Conservation (phyloP, 2,329 filamentous ascomycete species). For the Aspergillus quadricinctus region DNA sequence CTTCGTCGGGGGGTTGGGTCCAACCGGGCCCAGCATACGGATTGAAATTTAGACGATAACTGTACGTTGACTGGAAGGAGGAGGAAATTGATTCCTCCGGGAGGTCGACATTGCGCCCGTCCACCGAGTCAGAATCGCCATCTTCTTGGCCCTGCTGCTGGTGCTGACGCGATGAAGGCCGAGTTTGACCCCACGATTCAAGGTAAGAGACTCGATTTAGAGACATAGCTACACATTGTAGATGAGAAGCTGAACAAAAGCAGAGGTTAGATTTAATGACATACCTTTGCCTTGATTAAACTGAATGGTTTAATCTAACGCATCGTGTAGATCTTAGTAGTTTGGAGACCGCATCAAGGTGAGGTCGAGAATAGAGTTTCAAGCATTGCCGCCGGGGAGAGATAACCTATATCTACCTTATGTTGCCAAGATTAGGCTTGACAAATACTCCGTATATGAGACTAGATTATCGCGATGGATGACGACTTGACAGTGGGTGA, state of each 20-base stretch:
- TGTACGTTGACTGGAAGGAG: conserved; percentile 33
- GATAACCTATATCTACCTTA: neutral
- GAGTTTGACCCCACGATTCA: conserved; percentile 41
- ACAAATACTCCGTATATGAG: neutral
- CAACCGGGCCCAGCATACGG: conserved; percentile 38
- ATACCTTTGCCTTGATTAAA: neutral
- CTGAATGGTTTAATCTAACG: neutral
- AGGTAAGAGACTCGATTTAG: conserved; percentile 40
- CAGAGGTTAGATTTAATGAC: neutral
- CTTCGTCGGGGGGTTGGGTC: conserved; percentile 28
- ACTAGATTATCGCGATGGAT: neutral
- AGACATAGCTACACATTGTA: conserved; percentile 31
- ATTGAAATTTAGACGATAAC: conserved; percentile 39
- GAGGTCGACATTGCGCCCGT: conserved; percentile 25
- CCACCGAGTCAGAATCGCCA: conserved; percentile 23
- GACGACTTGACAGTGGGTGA: too few relatives aligned
- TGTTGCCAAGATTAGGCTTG: neutral
- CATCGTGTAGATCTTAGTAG: neutral
- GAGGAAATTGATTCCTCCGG: conserved; percentile 28
- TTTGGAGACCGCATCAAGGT: neutral
- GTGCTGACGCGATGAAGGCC: conserved; percentile 24
- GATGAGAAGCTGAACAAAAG: neutral
- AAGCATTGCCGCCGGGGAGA: neutral
- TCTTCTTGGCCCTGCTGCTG: conserved; percentile 14
- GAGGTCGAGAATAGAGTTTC: neutral